Conservation (phyloP, 805 yeast species). For the Monosporozyma solicola region DNA sequence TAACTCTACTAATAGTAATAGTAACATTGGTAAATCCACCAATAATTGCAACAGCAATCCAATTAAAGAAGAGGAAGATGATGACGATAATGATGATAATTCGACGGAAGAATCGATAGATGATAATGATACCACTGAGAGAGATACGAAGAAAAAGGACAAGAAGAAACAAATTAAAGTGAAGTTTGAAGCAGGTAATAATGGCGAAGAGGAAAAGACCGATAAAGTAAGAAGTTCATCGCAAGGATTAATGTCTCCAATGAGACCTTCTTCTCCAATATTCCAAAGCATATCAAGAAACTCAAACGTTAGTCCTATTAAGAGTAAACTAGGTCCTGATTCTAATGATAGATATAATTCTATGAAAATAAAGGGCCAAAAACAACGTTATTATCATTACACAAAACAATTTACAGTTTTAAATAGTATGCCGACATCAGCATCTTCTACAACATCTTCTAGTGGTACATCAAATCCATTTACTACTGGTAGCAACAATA, state of each 20-base stretch:
- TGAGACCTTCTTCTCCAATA: conserved; percentile 16
- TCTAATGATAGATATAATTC: conserved; percentile 17
- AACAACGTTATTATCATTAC: conserved; percentile 26
- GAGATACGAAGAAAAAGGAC: not conserved
- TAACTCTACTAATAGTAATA: not conserved
- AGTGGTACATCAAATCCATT: conserved; percentile 5
- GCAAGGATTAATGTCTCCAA: conserved; percentile 14
- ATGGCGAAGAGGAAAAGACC: not conserved
- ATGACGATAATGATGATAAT: not conserved
- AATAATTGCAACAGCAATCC: not conserved
- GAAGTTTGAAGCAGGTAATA: not conserved
- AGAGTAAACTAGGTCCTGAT: not conserved
- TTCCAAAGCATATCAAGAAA: conserved; percentile 3
- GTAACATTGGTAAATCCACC: not conserved
- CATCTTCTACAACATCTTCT: not conserved
- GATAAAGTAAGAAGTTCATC: not conserved
- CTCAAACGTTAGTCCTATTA: conserved; percentile 5
- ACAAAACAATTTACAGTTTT: conserved; percentile 18
- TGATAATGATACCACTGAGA: not conserved
- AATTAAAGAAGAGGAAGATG: conserved; percentile 19
- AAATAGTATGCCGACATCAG: not conserved
- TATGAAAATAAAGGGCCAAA: conserved; percentile 26
- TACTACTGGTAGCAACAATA: conserved; percentile 8
- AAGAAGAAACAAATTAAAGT: not conserved
- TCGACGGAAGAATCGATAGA: not conserved